phyloP scores from a whole-genome alignment of 371 early-diverging fungal genomes.

The Paraphysoderma sedebokerense region DNA sequence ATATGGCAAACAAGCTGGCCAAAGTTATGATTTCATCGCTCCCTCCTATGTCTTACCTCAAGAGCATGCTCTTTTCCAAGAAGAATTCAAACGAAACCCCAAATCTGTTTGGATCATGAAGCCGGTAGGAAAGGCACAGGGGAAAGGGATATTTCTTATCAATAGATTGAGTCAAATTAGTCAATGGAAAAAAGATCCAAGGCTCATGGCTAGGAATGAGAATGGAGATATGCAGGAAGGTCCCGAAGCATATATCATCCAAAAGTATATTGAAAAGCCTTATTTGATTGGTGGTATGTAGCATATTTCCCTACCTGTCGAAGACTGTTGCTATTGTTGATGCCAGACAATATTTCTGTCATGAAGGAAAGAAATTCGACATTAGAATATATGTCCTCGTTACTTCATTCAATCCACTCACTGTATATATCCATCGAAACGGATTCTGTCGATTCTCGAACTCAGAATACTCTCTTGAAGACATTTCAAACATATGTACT shows the following conservation, averaged over 20 bases:
- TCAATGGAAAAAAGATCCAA: slow-evolving; percentile 28
- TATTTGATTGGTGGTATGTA: slow-evolving; percentile 28
- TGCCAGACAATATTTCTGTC: neutral
- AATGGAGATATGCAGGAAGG: slow-evolving; percentile 10
- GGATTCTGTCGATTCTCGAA: slow-evolving; percentile 39
- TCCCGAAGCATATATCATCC: slow-evolving; percentile 43
- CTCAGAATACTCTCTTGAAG: slow-evolving; percentile 31
- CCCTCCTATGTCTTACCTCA: slow-evolving; percentile 31
- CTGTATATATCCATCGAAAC: slow-evolving; percentile 33
- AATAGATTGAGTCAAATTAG: slow-evolving; percentile 30
- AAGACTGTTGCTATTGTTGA: neutral
- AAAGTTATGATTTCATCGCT: slow-evolving; percentile 28
- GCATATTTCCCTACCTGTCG: neutral
- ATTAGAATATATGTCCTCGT: slow-evolving; percentile 31
- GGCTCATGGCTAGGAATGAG: slow-evolving; percentile 5
- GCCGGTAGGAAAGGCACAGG: slow-evolving; percentile 39
- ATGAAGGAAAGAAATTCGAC: slow-evolving; percentile 35
- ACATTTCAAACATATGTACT: slow-evolving; percentile 31
- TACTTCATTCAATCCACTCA: slow-evolving; percentile 30
- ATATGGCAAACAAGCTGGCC: slow-evolving; percentile 25
- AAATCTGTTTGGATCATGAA: slow-evolving; percentile 39
- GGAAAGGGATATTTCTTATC: slow-evolving; percentile 40
- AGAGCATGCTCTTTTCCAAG: slow-evolving; percentile 37
- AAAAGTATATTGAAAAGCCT: slow-evolving; percentile 35
- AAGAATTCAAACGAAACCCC: slow-evolving; percentile 33